Conservation (phyloP, 768 basidiomycete species). For the Saitozyma sp. region DNA sequence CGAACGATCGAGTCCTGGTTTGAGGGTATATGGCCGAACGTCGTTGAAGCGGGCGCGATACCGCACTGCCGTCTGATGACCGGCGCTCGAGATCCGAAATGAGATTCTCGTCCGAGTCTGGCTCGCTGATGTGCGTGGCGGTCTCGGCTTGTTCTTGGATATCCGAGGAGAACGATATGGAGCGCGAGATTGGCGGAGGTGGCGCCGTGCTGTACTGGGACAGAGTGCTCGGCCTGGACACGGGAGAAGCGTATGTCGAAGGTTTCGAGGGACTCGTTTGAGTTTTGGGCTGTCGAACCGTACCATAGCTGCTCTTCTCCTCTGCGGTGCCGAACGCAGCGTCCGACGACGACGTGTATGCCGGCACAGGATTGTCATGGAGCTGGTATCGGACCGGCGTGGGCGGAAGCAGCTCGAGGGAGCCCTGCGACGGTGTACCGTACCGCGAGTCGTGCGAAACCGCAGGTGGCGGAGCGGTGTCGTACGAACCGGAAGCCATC, state of each 20-base stretch:
- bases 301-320: no score
- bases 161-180: neutral
- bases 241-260: no score
- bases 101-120: constrained; percentile 32
- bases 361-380: constrained; percentile 30
- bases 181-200: constrained; percentile 29
- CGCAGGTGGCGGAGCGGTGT: constrained; percentile 40
- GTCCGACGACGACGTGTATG: neutral
- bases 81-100: constrained; percentile 40
- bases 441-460: constrained; percentile 36
- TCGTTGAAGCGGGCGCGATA: neutral
- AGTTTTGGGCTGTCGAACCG: no score
- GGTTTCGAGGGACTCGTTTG: no score
- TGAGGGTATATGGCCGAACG: no score
- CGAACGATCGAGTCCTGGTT: no score
- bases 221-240: no score
- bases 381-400: constrained; percentile 28
- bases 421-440: constrained; percentile 21
- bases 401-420: neutral
- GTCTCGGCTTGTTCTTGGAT: constrained; percentile 23
- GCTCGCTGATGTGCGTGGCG: constrained; percentile 31
- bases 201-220: constrained; percentile 23
- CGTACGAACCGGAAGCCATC: constrained; percentile 13
- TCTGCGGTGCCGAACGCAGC: no score
- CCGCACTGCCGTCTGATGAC: constrained; percentile 32